Evolutionary conservation across 139 green algal species (phyloP).

Genomic region (Ostreobium quekettii): DNA sequence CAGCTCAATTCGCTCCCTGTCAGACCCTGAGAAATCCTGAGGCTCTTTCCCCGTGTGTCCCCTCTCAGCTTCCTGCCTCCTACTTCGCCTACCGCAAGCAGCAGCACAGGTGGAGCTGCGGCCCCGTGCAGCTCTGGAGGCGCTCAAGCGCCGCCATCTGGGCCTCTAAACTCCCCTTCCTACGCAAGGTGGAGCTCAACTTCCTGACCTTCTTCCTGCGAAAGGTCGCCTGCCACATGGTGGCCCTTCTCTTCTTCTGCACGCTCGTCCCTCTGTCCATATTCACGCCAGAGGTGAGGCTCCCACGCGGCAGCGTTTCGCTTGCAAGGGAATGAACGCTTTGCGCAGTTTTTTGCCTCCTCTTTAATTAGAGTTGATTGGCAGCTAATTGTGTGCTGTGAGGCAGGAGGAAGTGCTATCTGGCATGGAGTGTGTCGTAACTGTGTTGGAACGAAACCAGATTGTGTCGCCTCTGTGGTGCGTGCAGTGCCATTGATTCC

Average conservation of each 20-base stretch:
- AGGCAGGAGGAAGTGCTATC: too few species aligned
- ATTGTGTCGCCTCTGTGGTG: too few species aligned
- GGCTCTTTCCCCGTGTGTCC: too few species aligned
- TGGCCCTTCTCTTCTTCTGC: constrained; percentile 76
- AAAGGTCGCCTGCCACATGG: constrained; percentile 69
- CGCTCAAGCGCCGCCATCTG: constrained; percentile 9
- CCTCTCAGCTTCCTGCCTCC: constrained; percentile 75
- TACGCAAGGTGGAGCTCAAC: constrained; percentile 51
- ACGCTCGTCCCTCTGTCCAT: constrained; percentile 65
- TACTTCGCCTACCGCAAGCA: constrained; percentile 95
- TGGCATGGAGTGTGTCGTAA: too few species aligned
- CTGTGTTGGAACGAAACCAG: too few species aligned
- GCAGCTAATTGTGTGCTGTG: too few species aligned
- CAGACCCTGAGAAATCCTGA: too few species aligned
- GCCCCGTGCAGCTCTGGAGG: constrained; percentile 16
- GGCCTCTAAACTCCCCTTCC: constrained; percentile 12
- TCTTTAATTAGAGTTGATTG: too few species aligned
- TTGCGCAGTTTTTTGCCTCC: too few species aligned
- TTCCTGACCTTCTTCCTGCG: constrained; percentile 71
- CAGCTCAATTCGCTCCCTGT: too few species aligned
- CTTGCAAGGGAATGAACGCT: constrained; percentile 1
- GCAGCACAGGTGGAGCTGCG: constrained; percentile 82
- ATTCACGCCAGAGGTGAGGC: constrained; percentile 47
- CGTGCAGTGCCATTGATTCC: too few species aligned
- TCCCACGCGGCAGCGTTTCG: too few species aligned